Percentiles rank a stretch among this genome's conserved stretches.
Conservation (phyloP, 768 basidiomycete genomes). For the Auricularia heimuer region DNA sequence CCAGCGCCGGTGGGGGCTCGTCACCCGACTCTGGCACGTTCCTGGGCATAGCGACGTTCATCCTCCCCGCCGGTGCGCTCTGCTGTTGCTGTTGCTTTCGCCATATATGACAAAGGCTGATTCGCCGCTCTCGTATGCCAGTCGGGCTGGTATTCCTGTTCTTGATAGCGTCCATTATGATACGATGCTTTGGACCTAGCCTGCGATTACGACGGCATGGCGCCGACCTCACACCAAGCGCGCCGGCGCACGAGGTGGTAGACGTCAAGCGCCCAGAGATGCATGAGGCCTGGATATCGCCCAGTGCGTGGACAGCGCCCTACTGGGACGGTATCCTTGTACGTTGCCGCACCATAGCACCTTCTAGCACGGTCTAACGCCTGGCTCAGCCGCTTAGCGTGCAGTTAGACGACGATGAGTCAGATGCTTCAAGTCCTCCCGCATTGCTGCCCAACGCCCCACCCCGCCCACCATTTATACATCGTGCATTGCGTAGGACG, state of each 20-base stretch:
- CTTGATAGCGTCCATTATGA: background rate
- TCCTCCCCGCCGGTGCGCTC: background rate
- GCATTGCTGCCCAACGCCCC: too few species aligned
- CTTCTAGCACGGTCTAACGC: too few species aligned
- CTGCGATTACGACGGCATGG: background rate
- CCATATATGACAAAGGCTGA: too few species aligned
- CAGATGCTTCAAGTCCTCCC: too few species aligned
- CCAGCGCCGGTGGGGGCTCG: background rate
- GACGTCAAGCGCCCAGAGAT: background rate
- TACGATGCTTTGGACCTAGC: background rate
- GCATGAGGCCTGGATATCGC: background rate
- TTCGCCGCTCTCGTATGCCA: background rate
- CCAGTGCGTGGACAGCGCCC: background rate
- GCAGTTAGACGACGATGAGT: too few species aligned
- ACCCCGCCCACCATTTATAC: too few species aligned
- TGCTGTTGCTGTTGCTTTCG: background rate
- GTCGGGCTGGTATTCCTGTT: background rate
- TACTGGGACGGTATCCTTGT: background rate
- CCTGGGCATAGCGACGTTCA: background rate
- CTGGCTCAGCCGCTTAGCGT: too few species aligned
- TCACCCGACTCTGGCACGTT: background rate
- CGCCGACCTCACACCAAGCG: background rate
- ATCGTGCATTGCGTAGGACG: too few species aligned
- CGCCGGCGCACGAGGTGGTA: background rate
- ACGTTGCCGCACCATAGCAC: background rate